Base-by-base conservation (phyloP, 2,329 filamentous ascomycete genomes). In the Botrytis cinerea region DNA sequence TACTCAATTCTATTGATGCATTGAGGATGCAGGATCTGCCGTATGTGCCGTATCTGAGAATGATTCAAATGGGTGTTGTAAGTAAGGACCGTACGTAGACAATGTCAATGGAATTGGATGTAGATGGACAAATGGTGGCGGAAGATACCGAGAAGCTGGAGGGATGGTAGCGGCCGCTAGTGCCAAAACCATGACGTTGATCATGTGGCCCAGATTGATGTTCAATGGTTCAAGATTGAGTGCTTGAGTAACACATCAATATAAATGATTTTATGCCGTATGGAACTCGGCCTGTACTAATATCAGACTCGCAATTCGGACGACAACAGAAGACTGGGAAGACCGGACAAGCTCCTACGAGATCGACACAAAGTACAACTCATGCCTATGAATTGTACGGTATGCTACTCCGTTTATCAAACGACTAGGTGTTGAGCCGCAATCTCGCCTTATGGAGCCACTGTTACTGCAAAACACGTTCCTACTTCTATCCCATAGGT, bases 151-250 rank as follows among this genome's bases (percentile, higher is more conserved):
- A 68, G 25, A 22, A 68, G 48, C n/a, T 43, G 66, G n/a, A 69
- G 48, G 12, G 28, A 57, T 12, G 7, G 35, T 69, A 57, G 66
- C 66, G 66, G 66, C 66, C 66, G 66, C 66, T 69, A 68, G 66
- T 32, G 66, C n/a, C 4, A 35, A 10, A 22, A 1, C 63, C 38
- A 43, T 57, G 48, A 57, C 51, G 66, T 45, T 48, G 38, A 68
- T 67, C 45, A 48, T 48, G 14, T 48, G 28, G 38, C 38, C 38
- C 38, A 28, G 60, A 62, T 43, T 43, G 38, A 18, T 16, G 0
- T 61, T 38, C 12, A 10, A 61, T 25, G 20, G 32, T 25, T 14
- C 25, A 40, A n/a, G 22, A 62, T 62, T 40, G 22, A 43, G 20
- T 43, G n/a, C 3, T 54, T 25, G 25, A 54, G 48, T n/a, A n/a